Evolutionary conservation across 2,329 filamentous ascomycete genomes (phyloP), one percentile per base, ranked within the genome.

Genomic region (Colletotrichum falcatum): DNA sequence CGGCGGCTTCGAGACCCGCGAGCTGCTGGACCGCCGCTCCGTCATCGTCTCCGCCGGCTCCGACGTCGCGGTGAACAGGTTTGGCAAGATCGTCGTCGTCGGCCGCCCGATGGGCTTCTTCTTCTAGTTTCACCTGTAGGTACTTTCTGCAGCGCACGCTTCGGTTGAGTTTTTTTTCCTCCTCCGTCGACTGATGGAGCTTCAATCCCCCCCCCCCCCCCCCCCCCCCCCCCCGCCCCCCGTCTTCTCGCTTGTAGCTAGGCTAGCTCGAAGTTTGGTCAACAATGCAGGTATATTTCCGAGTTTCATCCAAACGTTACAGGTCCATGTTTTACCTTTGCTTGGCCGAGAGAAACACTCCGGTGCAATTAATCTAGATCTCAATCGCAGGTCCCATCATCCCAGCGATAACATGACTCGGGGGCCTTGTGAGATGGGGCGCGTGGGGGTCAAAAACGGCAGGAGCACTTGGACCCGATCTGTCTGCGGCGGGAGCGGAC

Each of bases 1-100:
- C 8, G 35, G 59, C 6, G 80, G 79, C 16, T 74, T 81, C 14
- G 73, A 76, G 48, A 74, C 69, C 18, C 23, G 65, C 30, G n/a
- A 39, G 2, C 44, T 26, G 20, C 11, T 39, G 20, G 37, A 39
- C 37, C 37, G 37, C 37, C 14, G 37, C 37, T 39, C 37, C 14
- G 16, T 16, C 37, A 6, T 39, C 37, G 14, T 18, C 1, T 12
- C 14, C 14, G 37, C 37, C 37, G 37, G 14, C 14, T 18, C 37
- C 14, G 37, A 39, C 14, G 4, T 39, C 4, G 37, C 37, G 4
- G 5, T 39, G 14, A 39, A 18, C 53, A 66, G 73, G 66, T 79
- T 74, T 46, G 76, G 77, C 14, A 67, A 58, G 35, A 55, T 18
- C 11, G 30, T 26, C 11, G 9, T 37, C 16, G 2, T 8, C 14